These are phyloP conservation scores for Amylostereum chailletii DNA, from an alignment of 1,284 basidiomycete genomes.

Conservation along the genomic window DNA sequence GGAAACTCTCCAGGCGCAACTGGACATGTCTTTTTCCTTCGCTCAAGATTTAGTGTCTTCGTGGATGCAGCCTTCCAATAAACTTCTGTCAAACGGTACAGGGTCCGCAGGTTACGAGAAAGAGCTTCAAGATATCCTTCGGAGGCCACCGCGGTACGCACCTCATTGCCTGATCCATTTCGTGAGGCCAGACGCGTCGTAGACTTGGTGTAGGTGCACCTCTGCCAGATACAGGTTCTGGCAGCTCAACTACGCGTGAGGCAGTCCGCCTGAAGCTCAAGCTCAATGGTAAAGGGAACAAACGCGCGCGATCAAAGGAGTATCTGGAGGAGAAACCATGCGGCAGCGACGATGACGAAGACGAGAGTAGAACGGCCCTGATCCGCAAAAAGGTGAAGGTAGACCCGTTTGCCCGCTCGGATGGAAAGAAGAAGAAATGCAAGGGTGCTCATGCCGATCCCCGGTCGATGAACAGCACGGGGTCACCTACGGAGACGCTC, in stretches of 20 bases:
- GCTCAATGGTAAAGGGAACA: slow-evolving; percentile 37
- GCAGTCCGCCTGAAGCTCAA: slow-evolving; percentile 46
- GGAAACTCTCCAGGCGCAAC: slow-evolving; percentile 63
- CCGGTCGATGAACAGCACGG: too few species aligned
- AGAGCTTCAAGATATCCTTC: slow-evolving; percentile 57
- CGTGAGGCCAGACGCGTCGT: slow-evolving; percentile 8
- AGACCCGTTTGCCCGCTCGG: slow-evolving; percentile 41
- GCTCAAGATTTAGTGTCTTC: slow-evolving; percentile 61
- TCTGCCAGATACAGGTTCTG: slow-evolving; percentile 35
- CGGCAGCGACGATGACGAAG: slow-evolving; percentile 32
- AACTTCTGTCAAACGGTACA: slow-evolving; percentile 14
- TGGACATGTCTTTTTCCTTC: slow-evolving; percentile 71
- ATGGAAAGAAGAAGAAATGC: slow-evolving; percentile 20
- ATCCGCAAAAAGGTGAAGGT: slow-evolving; percentile 47
- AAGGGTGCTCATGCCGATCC: slow-evolving; percentile 15
- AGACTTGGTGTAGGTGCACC: slow-evolving; percentile 67
- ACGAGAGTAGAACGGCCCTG: slow-evolving; percentile 45
- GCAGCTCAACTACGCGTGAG: slow-evolving; percentile 28
- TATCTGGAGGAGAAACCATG: slow-evolving; percentile 16
- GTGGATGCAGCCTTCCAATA: slow-evolving; percentile 52
- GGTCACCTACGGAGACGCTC: too few species aligned
- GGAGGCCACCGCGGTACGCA: slow-evolving; percentile 55
- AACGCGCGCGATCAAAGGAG: slow-evolving; percentile 24
- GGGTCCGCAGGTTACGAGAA: slow-evolving; percentile 32
- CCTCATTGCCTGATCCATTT: slow-evolving; percentile 3